Percentiles rank a stretch among this genome's conserved stretches.
phyloP scores from a whole-genome alignment of 768 basidiomycete species.

The Tephrocybe rancida region DNA sequence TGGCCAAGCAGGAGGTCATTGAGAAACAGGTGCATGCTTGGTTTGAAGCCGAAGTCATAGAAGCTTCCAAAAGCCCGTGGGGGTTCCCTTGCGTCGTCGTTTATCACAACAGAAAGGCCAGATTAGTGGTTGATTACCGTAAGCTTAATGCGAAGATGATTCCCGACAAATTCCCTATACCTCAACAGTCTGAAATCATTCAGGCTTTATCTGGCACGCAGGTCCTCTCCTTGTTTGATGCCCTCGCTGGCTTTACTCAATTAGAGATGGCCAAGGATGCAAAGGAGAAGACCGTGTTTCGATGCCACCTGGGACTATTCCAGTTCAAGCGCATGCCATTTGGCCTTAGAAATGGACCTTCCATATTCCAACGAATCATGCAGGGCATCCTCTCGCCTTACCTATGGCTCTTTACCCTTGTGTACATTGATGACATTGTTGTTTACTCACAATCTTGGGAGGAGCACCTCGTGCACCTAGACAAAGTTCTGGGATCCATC shows the following conservation, averaged over 20 bases:
- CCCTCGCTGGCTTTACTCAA: too few species aligned
- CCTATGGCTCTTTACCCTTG: not conserved
- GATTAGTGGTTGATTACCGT: not conserved
- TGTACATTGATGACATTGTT: too few species aligned
- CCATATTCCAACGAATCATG: not conserved
- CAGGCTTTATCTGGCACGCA: not conserved
- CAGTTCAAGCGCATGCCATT: too few species aligned
- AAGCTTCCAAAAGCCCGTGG: constrained; percentile 17
- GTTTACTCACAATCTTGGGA: too few species aligned
- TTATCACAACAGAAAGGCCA: too few species aligned
- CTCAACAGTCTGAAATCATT: not conserved
- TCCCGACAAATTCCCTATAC: not conserved
- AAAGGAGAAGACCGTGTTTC: not conserved
- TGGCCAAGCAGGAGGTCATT: constrained; percentile 29
- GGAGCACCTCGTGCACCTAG: too few species aligned
- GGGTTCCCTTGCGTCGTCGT: too few species aligned
- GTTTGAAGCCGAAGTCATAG: constrained; percentile 37
- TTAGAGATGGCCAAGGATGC: too few species aligned
- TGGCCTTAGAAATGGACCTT: not conserved
- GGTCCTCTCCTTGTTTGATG: too few species aligned
- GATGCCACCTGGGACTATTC: not conserved
- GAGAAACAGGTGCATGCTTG: constrained; percentile 31
- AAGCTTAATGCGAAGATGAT: not conserved
- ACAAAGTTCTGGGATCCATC: too few species aligned
- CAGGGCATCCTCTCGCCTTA: not conserved